Evolutionary conservation across 352 stramenopile genomes (phyloP).

Genomic region (Phytophthora podocarpi): DNA sequence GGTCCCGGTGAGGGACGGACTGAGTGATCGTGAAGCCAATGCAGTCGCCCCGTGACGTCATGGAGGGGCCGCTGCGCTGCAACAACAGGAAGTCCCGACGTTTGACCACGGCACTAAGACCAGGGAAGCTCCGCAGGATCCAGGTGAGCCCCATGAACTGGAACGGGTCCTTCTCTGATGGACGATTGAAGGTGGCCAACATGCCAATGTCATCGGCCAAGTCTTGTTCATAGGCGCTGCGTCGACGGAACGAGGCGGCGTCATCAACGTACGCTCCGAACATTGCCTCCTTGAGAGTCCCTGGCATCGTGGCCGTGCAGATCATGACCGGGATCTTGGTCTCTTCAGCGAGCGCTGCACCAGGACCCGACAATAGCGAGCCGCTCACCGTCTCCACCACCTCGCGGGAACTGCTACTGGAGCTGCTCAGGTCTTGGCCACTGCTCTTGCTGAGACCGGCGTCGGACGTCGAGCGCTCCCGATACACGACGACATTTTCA

Average conservation of each 20-base stretch:
- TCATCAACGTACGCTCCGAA: slow-evolving; percentile 56
- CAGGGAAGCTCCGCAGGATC: slow-evolving; percentile 48
- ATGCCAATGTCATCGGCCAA: slow-evolving; percentile 48
- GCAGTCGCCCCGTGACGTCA: slow-evolving; percentile 47
- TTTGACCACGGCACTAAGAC: slow-evolving; percentile 37
- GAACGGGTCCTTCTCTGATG: slow-evolving; percentile 49
- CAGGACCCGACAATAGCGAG: slow-evolving; percentile 41
- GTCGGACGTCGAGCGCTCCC: slow-evolving; percentile 31
- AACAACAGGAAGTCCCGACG: slow-evolving; percentile 47
- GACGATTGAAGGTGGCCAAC: slow-evolving; percentile 39
- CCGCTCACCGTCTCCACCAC: slow-evolving; percentile 12
- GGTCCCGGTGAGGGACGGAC: slow-evolving; percentile 50
- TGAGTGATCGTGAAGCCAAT: slow-evolving; percentile 48
- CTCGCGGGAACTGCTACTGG: slow-evolving; percentile 16
- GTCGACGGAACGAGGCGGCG: slow-evolving; percentile 41
- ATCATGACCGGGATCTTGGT: slow-evolving; percentile 47
- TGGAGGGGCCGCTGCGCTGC: slow-evolving; percentile 33
- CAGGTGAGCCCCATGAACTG: slow-evolving; percentile 53
- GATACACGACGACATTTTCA: slow-evolving; percentile 42
- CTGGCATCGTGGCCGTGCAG: slow-evolving; percentile 40
- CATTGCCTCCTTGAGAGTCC: slow-evolving; percentile 61
- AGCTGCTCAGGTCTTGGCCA: slow-evolving; percentile 2
- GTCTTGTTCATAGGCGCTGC: slow-evolving; percentile 40
- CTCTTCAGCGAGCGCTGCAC: slow-evolving; percentile 43
- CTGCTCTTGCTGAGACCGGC: slow-evolving; percentile 3